Conservation (phyloP, 1,284 basidiomycete species). For the Inonotus hispidus region DNA sequence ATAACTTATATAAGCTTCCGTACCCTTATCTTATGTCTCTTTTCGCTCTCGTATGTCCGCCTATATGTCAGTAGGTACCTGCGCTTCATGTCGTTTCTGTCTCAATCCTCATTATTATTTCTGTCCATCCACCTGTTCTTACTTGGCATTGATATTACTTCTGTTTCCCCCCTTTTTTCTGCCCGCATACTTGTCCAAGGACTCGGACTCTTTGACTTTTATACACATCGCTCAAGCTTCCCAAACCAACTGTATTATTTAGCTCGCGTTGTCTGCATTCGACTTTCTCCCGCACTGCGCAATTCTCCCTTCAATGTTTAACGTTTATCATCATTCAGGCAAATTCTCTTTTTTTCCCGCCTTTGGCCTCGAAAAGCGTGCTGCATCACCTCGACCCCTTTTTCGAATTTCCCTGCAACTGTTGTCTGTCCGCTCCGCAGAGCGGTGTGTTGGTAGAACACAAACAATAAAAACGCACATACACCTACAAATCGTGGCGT, state of each 20-base stretch:
- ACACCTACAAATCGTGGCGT: not conserved
- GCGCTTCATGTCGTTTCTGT: not conserved
- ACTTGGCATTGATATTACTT: not conserved
- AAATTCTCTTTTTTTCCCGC: slow-evolving; percentile 14
- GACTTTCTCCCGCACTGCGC: slow-evolving; percentile 3
- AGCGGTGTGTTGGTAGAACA: slow-evolving; percentile 7
- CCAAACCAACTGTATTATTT: not conserved
- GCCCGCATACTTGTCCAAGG: not conserved
- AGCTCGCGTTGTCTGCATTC: slow-evolving; percentile 1
- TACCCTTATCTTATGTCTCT: not conserved
- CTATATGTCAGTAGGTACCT: not conserved
- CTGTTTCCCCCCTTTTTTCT: not conserved
- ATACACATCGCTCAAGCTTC: not conserved
- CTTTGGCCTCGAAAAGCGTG: not conserved
- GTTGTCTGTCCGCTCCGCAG: slow-evolving; percentile 9
- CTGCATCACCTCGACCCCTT: slow-evolving; percentile 5
- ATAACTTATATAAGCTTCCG: slow-evolving; percentile 1
- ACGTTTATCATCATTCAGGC: slow-evolving; percentile 21
- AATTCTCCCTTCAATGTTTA: slow-evolving; percentile 11
- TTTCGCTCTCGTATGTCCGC: not conserved
- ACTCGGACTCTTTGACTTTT: not conserved
- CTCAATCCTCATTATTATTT: not conserved
- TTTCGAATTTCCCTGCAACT: slow-evolving; percentile 1
- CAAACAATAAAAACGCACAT: not conserved
- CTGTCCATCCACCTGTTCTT: not conserved